These are phyloP conservation scores for Linnemannia exigua DNA, from an alignment of 192 early-diverging fungal genomes.

Conservation along the genomic window DNA sequence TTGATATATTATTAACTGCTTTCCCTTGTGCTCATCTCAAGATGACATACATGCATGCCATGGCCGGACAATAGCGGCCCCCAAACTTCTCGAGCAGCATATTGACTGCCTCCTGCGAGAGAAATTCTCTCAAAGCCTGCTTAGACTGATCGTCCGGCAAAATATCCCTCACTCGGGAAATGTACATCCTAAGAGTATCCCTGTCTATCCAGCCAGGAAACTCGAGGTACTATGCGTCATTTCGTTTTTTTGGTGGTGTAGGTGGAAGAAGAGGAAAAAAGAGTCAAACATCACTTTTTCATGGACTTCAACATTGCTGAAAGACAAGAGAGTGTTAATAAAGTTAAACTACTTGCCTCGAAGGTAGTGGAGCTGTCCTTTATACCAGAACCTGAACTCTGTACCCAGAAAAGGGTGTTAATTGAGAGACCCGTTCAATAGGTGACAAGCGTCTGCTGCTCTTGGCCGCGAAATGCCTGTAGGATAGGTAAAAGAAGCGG, in stretches of 20 bases:
- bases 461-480: constrained; percentile 16
- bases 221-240: constrained; percentile 13
- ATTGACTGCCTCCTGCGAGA: constrained; percentile 23
- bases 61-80: constrained; percentile 25
- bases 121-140: constrained; percentile 20
- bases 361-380: constrained; percentile 11
- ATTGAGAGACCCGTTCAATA: not conserved
- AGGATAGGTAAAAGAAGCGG: not conserved
- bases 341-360: constrained; percentile 16
- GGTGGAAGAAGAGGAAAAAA: not conserved
- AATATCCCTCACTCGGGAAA: constrained; percentile 21
- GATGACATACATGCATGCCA: constrained; percentile 16
- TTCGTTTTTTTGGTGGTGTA: constrained; percentile 10
- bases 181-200: constrained; percentile 23
- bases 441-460: constrained; percentile 17
- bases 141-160: constrained; percentile 34
- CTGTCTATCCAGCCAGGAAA: constrained; percentile 29
- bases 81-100: constrained; percentile 26
- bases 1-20: too few species aligned
- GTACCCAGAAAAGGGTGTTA: constrained; percentile 12
- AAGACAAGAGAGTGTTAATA: constrained; percentile 8
- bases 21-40: too few species aligned
- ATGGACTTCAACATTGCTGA: not conserved
- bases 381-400: constrained; percentile 3
- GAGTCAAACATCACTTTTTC: not conserved